Evolutionary conservation across 2,329 filamentous ascomycete species (phyloP), one percentile per base, ranked within the genome.

Genomic region (Venturia pyrina): DNA sequence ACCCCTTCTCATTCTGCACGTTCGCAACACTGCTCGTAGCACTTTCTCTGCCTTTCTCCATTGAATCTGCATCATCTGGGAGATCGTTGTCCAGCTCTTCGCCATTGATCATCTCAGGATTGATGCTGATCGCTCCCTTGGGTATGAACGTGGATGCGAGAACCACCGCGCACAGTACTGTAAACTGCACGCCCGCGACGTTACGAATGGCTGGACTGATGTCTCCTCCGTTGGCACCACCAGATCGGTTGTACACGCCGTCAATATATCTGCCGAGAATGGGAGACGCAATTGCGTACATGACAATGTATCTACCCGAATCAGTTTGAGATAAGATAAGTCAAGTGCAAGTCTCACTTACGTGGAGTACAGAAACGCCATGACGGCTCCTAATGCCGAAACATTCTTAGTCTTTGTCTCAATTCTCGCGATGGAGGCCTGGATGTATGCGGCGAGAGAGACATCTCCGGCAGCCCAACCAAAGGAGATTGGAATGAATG

Each of bases 381-480:
- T 82, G 50, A 83, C 80, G 0, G 81, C 79, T 21, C 79, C 81
- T 1, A 82, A 73, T 0, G 80, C 77, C 1, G 80, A 81, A 1
- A 82, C 79, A 53, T 80, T 78, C 59, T 76, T 75, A 46, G 77
- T 76, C 56, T 78, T 73, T 11, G 73, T 73, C 68, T 82, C 80
- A 34, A 79, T 73, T 32, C 79, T 74, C 0, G 78, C 75, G n/a
- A 82, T 75, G 6, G 78, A 78, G 3, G 80, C 79, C 70, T 83
- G 81, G 62, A 82, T 81, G 69, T 82, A 82, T 1, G 81, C 81
- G 0, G 78, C 78, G 0, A 82, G 76, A 4, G 79, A 81, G 17
- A 82, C 80, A 65, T 83, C 80, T 17, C 80, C 80, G 4, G 81
- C 80, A 0, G 81, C 81, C 80, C 80, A 83, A 24, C 80, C 80